phyloP scores from a whole-genome alignment of 2,329 filamentous ascomycete genomes.

The Botryotinia calthae region DNA sequence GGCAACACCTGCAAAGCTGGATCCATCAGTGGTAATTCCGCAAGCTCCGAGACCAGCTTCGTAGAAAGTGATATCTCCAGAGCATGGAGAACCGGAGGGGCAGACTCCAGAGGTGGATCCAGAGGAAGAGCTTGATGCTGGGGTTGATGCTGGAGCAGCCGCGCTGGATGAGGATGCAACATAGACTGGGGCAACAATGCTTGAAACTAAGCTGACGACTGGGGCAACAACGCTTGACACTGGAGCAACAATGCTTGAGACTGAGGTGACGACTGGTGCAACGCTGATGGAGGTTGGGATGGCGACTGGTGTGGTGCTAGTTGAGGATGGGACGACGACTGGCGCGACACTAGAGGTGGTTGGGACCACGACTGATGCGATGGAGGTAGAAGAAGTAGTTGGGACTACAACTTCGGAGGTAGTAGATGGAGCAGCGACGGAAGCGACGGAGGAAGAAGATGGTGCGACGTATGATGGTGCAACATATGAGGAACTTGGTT shows the following conservation, averaged over 20 bases:
- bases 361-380: constrained; percentile 22
- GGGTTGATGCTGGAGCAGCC: constrained; percentile 19
- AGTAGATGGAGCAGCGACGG: constrained; percentile 13
- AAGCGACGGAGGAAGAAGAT: constrained; percentile 5
- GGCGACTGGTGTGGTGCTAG: constrained; percentile 27
- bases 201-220: constrained; percentile 1
- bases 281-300: constrained; percentile 27
- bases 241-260: constrained; percentile 25
- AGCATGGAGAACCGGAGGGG: constrained; percentile 42
- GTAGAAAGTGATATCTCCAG: constrained; percentile 75
- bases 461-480: constrained; percentile 15
- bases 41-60: constrained; percentile 66
- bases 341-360: constrained; percentile 29
- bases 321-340: constrained; percentile 24
- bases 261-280: constrained; percentile 24
- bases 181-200: not conserved
- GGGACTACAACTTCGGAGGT: constrained; percentile 1
- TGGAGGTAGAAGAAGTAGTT: constrained; percentile 15
- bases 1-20: constrained; percentile 63
- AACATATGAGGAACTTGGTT: constrained; percentile 4
- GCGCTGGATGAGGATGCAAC: constrained; percentile 25
- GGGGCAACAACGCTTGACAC: constrained; percentile 24
- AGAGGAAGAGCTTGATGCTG: constrained; percentile 24
- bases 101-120: constrained; percentile 29
- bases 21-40: constrained; percentile 58